Evolutionary conservation across 1,139 yeast species (phyloP).

Genomic region (Waltiozyma sp.): DNA sequence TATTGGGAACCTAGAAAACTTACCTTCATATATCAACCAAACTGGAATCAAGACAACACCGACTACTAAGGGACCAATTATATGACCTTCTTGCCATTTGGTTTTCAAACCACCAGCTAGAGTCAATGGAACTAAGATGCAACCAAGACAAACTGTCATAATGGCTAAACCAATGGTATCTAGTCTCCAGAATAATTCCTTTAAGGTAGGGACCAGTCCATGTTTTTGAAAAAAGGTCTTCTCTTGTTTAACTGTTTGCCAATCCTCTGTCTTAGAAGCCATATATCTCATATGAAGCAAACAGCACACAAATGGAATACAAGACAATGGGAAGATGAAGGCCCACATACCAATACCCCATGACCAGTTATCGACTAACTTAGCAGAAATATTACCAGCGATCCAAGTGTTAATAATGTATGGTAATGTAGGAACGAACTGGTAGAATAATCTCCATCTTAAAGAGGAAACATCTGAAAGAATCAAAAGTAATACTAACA

Average conservation of each 20-base stretch:
- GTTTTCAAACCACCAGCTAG: conserved; percentile 46
- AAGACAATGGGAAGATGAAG: conserved; percentile 54
- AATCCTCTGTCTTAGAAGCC: conserved; percentile 44
- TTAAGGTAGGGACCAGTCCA: conserved; percentile 16
- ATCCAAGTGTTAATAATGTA: conserved; percentile 72
- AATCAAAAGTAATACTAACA: conserved; percentile 43
- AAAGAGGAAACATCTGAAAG: conserved; percentile 56
- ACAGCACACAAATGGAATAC: conserved; percentile 46
- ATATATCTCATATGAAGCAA: conserved; percentile 42
- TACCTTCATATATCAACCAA: conserved; percentile 44
- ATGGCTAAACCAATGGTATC: conserved; percentile 45
- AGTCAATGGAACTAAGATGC: conserved; percentile 38
- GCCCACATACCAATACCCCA: conserved; percentile 81
- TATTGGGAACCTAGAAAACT: conserved; percentile 42
- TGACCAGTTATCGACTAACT: conserved; percentile 34
- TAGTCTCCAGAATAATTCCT: conserved; percentile 31
- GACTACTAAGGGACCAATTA: conserved; percentile 54
- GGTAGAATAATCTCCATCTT: conserved; percentile 58
- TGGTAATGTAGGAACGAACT: conserved; percentile 59
- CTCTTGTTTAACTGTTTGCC: conserved; percentile 23
- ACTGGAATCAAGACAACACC: conserved; percentile 49
- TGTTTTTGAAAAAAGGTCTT: conserved; percentile 20
- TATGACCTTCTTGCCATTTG: conserved; percentile 44
- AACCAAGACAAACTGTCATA: conserved; percentile 40
- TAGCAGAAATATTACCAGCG: conserved; percentile 42